Evolutionary conservation across 2,329 filamentous ascomycete species (phyloP).

Genomic region (Zymoseptoria tritici): DNA sequence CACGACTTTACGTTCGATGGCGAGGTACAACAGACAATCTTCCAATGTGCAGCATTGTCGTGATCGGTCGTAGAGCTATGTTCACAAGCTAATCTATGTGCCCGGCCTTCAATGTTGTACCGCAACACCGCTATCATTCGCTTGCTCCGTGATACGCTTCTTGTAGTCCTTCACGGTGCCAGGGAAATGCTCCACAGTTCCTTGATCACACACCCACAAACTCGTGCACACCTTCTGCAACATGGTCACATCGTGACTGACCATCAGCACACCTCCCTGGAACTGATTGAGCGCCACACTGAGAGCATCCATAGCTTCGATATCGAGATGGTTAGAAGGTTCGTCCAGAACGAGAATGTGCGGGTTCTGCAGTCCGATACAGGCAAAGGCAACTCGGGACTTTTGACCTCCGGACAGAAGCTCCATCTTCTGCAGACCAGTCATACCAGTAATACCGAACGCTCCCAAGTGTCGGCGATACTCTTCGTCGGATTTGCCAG

Average conservation of each 20-base stretch:
- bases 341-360: conserved; percentile 98
- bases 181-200: conserved; percentile 90
- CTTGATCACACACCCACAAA: conserved; percentile 88
- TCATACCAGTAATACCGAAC: conserved; percentile 80
- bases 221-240: conserved; percentile 90
- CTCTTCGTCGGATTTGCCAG: conserved; percentile 88
- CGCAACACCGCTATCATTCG: conserved; percentile 66
- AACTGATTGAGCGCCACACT: conserved; percentile 77
- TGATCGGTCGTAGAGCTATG: not conserved
- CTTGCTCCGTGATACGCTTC: conserved; percentile 82
- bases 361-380: conserved; percentile 82
- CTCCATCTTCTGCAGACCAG: conserved; percentile 91
- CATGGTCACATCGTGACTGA: conserved; percentile 98
- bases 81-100: not conserved
- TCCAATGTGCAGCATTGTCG: not conserved
- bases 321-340: conserved; percentile 96
- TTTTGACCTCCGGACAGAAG: conserved; percentile 95
- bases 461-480: conserved; percentile 92
- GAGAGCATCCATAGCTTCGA: conserved; percentile 94
- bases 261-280: conserved; percentile 94
- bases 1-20: not conserved
- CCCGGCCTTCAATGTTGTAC: conserved; percentile 26
- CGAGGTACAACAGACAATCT: not conserved
- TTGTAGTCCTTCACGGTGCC: conserved; percentile 96
- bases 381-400: conserved; percentile 97